Base-by-base conservation (phyloP, 441 rosid species). In the Mallotus repandus region DNA sequence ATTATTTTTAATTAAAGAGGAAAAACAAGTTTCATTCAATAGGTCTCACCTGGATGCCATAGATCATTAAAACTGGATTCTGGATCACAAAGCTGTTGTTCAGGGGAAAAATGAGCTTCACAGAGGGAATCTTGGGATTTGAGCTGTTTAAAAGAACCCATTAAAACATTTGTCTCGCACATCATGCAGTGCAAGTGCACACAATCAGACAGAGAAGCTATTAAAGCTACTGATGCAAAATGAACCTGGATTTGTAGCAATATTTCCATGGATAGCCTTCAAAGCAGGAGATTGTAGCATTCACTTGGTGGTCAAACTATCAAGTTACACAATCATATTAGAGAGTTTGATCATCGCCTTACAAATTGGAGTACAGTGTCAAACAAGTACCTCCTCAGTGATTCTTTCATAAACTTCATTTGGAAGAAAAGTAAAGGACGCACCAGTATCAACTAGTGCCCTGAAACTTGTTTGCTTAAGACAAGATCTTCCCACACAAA, bases 391-490 rank as follows among this genome's bases (percentile, higher is more conserved):
- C 98, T 93, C 98, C 45, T 78, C 18, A 35, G 87, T 80, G 78
- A 91, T 73, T 70, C 72, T 82, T 64, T 84, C 78, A 75, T 80
- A 93, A 58, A 87, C 79, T 14, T 75, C 86, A 60, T 77, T 53
- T 0, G 98, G 95, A 79, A 93, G 88, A 77, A 74, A 84, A 35
- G 97, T 88, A 81, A 93, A 93, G 0, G 98, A 93, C 46, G 96
- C 76, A 68, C 98, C 98, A 74, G 91, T 91, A 79, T 93, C 98
- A 41, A 93, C 83, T 68, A 83, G 49, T 46, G 92, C 88, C 45
- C 15, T 81, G 80, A 89, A 89, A 70, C 77, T 77, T 9, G 93
- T 78, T 75, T 81, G 83, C 70, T 87, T 82, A 25, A 88, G 89
- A 81, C 95, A 91, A 73, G 85, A 87, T 77, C 81, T 79, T 68